Percentiles rank a stretch among this genome's conserved stretches.
Evolutionary conservation across 441 rosid genomes (phyloP).

Genomic region (Mallotus japonicus): DNA sequence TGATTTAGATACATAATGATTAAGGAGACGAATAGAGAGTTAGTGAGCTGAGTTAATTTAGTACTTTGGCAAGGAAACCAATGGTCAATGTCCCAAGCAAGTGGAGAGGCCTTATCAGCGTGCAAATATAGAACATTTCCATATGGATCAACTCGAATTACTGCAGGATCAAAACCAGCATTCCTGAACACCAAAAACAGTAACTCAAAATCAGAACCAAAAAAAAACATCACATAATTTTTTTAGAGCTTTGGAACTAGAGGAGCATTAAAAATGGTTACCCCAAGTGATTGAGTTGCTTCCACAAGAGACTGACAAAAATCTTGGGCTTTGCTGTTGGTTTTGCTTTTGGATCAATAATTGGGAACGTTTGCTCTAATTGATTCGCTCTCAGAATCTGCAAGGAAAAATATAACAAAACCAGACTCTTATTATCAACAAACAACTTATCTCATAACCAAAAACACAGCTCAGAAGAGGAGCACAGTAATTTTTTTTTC

Average conservation of each 20-base stretch:
- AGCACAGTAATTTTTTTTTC: too few species aligned
- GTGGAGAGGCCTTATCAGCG: constrained; percentile 94
- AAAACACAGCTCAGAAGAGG: too few species aligned
- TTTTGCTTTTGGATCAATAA: constrained; percentile 65
- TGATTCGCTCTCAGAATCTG: constrained; percentile 53
- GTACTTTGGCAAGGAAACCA: constrained; percentile 96
- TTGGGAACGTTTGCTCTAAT: constrained; percentile 58
- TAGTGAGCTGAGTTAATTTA: neutral
- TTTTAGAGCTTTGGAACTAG: neutral
- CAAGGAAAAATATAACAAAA: constrained; percentile 16
- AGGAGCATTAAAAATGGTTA: constrained; percentile 24
- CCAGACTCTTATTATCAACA: neutral
- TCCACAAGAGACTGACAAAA: constrained; percentile 71
- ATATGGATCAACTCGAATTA: constrained; percentile 76
- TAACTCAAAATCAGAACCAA: constrained; percentile 3
- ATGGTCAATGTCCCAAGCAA: constrained; percentile 92
- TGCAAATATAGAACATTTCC: constrained; percentile 87
- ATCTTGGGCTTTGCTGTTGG: constrained; percentile 65
- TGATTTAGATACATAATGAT: neutral
- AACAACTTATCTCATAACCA: too few species aligned
- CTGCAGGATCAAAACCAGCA: constrained; percentile 95
- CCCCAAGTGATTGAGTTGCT: constrained; percentile 90
- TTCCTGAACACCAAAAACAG: constrained; percentile 43
- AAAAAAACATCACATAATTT: too few species aligned
- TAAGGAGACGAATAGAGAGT: neutral